Evolutionary conservation across 345 rosid species (phyloP).

Genomic region (Geranium brycei): DNA sequence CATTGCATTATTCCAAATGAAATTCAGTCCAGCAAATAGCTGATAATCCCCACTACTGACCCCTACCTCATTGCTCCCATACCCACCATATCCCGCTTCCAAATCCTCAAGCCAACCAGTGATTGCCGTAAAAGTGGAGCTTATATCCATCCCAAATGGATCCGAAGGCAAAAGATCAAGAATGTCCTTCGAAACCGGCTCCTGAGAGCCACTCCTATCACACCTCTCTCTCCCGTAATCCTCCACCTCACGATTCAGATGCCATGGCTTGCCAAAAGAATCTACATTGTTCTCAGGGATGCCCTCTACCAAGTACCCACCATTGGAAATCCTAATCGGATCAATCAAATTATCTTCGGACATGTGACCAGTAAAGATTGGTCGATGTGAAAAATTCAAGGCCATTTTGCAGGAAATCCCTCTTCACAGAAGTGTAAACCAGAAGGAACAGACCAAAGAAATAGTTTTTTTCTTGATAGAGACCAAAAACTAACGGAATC

Average conservation of each 20-base stretch:
- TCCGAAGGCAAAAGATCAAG: conserved; percentile 81
- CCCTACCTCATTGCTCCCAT: conserved; percentile 28
- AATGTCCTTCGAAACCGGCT: conserved; percentile 57
- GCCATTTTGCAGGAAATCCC: conserved; percentile 38
- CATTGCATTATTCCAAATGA: conserved; percentile 72
- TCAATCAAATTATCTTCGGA: conserved; percentile 58
- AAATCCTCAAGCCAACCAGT: conserved; percentile 82
- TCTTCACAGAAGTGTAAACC: not conserved
- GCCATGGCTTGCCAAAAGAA: conserved; percentile 28
- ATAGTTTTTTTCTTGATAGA: conserved; percentile 1
- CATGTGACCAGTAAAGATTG: conserved; percentile 41
- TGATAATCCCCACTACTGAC: conserved; percentile 35
- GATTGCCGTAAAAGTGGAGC: conserved; percentile 62
- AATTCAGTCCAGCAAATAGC: conserved; percentile 66
- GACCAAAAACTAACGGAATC: not conserved
- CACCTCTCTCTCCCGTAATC: conserved; percentile 45
- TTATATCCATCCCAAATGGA: conserved; percentile 93
- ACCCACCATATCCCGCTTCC: conserved; percentile 54
- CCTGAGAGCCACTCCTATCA: conserved; percentile 43
- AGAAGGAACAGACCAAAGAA: not conserved
- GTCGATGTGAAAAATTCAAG: conserved; percentile 72
- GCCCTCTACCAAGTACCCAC: conserved; percentile 53
- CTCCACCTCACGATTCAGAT: conserved; percentile 28
- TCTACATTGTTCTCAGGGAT: conserved; percentile 31
- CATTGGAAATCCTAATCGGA: conserved; percentile 56